Percentiles rank a stretch among this genome's conserved stretches.
These are phyloP conservation scores for Vitis riparia DNA, from an alignment of 164 flowering plant genomes.

Conservation along the genomic window DNA sequence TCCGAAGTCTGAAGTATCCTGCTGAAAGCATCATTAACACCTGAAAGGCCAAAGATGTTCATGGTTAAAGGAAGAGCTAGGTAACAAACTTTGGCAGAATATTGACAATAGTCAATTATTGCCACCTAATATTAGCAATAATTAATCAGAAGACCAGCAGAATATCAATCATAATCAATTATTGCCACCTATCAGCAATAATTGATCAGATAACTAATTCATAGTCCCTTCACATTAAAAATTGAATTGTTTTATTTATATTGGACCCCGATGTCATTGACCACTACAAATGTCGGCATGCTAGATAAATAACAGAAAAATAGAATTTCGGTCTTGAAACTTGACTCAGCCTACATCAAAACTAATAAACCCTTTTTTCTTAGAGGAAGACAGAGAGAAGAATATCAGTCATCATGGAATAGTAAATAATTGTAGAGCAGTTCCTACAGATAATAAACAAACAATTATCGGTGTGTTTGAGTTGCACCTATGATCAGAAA, in stretches of 20 bases:
- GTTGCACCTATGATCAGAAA: conserved; percentile 7
- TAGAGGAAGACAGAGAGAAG: not conserved
- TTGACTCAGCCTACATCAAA: not conserved
- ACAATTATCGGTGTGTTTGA: not conserved
- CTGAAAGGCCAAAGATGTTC: conserved; percentile 40
- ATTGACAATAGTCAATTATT: not conserved
- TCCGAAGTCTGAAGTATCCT: conserved; percentile 84
- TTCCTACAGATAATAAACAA: too few relatives aligned
- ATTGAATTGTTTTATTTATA: not conserved
- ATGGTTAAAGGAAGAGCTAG: conserved; percentile 1
- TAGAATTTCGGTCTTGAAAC: not conserved
- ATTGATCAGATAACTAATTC: not conserved
- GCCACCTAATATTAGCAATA: not conserved
- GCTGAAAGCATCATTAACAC: conserved; percentile 94
- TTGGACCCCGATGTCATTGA: too few relatives aligned
- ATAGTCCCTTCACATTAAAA: not conserved
- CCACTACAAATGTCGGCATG: not conserved
- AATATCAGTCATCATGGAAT: too few relatives aligned
- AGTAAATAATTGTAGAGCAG: too few relatives aligned
- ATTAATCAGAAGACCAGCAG: too few relatives aligned
- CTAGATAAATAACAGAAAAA: not conserved
- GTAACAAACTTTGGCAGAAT: not conserved
- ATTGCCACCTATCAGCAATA: not conserved
- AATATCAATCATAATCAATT: too few relatives aligned
- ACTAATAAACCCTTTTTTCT: not conserved